Base-by-base conservation (phyloP, 768 basidiomycete genomes). In the Tephrocybe sp. region DNA sequence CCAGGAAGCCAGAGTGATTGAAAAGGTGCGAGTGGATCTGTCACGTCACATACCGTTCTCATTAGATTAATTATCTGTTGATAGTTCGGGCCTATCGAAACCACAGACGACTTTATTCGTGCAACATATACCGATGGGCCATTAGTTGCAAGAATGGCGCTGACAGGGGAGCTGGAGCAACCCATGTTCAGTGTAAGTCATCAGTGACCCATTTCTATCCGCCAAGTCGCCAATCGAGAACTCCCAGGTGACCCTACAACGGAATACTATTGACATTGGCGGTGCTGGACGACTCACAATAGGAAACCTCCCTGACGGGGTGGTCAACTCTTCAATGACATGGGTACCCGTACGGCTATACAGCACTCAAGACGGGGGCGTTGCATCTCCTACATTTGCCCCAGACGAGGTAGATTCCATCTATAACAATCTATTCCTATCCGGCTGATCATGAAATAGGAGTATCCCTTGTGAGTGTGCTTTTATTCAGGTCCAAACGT, bases 281-380 rank as follows among this genome's bases (percentile, higher is more conserved):
- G 82, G 81, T 2, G 66, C 69, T 21, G 85, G 86, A 8, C 66
- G 71, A 51, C 65, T 88, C n/a, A 84, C 80, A 3, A 63, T 88
- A 18, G 86, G 86, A 15, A 75, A 73, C 42, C 69, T 88, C 9
- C 86, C 85, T 10, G 65, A 71, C 21, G 75, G 75, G 0, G 69
- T 87, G 16, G 64, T 72, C 16, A 75, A 77, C 45, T 76, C 75
- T 12, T 73, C 72, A n/a, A 58, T 88, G 43, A 84, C 82, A 0
- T 88, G 85, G 86, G 81, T 83, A 1, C 78, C 81, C 5, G 78
- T 88, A 21, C 76, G 84, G 4, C 62, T 73, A 8, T 88, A 88
- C 62, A 61, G 66, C 0, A 53, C 68, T 1, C 61, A 62, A 3
- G 73, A 86, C 43, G 84, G 83, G 18, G 86, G 86, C 3, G 58